Evolutionary conservation across 129 eudicot species (phyloP), one percentile per base, ranked within the genome.

Genomic region (Flaveria trinervia): DNA sequence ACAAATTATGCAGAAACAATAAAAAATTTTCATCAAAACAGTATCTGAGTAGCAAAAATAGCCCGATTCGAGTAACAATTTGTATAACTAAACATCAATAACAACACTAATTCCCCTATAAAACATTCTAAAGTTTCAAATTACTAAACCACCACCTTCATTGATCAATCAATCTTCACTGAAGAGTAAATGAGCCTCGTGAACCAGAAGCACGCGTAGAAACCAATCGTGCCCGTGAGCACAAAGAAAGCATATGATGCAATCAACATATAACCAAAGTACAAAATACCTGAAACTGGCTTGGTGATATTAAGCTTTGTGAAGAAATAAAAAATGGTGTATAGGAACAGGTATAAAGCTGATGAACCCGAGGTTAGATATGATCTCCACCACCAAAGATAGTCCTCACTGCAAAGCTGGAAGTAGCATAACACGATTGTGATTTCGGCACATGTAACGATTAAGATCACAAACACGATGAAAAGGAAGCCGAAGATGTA

Each of bases 321-420:
- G 86, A 89, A 89, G 88, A 87, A 89, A 76, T 87, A 89, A 75
- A 87, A 89, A 8, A 84, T 78, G 6, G 88, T 82, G 69, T 87
- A 89, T 81, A 89, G 71, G 68, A 89, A 89, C 18, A 89, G 88
- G 56, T 89, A 89, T 71, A 89, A 76, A 36, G 92, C 96, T 4
- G 96, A 89, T 18, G 96, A 87, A 33, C 96, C 92, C 25, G 96
- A 84, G 3, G 92, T 89, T 69, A 89, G 72, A 71, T 87, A 89
- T 0, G 96, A 76, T 51, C 96, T 87, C 96, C 96, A 89, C 96
- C 96, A 89, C 96, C 96, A 89, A 0, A 80, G 84, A 46, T 89
- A 89, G 52, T 89, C 92, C 70, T 89, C 92, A 49, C 96, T 89
- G 75, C 96, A 89, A 10, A 89, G 85, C 80, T 89, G 96, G 87